A percentile compares a stretch with the other conserved stretches of the same genome.
Evolutionary conservation across 495 filamentous ascomycete genomes (phyloP).

Genomic region (Podospora appendiculata): DNA sequence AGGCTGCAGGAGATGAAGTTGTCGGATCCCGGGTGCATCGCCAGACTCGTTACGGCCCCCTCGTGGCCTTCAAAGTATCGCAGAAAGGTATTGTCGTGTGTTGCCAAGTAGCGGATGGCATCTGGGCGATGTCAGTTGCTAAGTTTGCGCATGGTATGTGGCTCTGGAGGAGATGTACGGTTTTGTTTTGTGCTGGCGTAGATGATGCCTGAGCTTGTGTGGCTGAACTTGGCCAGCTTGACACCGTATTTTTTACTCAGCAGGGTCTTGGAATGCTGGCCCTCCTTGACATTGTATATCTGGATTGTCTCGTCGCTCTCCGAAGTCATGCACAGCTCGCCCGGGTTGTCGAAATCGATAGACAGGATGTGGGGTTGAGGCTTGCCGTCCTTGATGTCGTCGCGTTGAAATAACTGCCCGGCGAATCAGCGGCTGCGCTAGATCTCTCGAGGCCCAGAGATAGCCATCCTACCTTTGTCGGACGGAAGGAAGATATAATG

Average conservation of each 20-base stretch:
- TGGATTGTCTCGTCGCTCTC: slow-evolving; percentile 91
- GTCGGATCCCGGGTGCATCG: slow-evolving; percentile 67
- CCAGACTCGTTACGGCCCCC: slow-evolving; percentile 69
- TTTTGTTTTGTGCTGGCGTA: slow-evolving; percentile 95
- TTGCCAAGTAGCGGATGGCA: slow-evolving; percentile 81
- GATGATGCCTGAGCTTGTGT: slow-evolving; percentile 77
- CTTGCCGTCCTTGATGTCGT: slow-evolving; percentile 34
- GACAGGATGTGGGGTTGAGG: slow-evolving; percentile 46
- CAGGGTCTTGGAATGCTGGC: slow-evolving; percentile 74
- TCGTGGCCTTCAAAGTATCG: slow-evolving; percentile 92
- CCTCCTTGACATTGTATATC: slow-evolving; percentile 85
- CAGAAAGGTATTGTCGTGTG: slow-evolving; percentile 90
- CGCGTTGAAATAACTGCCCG: slow-evolving; percentile 33
- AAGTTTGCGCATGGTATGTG: background rate
- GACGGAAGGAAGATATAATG: slow-evolving; percentile 37
- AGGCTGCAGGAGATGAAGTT: slow-evolving; percentile 84
- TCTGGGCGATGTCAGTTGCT: slow-evolving; percentile 36
- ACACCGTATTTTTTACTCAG: slow-evolving; percentile 92
- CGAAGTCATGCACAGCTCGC: slow-evolving; percentile 79
- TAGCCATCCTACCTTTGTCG: slow-evolving; percentile 38
- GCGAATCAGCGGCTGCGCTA: background rate
- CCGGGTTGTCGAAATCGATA: slow-evolving; percentile 91
- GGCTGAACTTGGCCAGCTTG: slow-evolving; percentile 88
- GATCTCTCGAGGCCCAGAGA: background rate
- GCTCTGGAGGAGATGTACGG: slow-evolving; percentile 2